Conservation (phyloP, 2,329 filamentous ascomycete genomes). For the Stylonectria norvegica region DNA sequence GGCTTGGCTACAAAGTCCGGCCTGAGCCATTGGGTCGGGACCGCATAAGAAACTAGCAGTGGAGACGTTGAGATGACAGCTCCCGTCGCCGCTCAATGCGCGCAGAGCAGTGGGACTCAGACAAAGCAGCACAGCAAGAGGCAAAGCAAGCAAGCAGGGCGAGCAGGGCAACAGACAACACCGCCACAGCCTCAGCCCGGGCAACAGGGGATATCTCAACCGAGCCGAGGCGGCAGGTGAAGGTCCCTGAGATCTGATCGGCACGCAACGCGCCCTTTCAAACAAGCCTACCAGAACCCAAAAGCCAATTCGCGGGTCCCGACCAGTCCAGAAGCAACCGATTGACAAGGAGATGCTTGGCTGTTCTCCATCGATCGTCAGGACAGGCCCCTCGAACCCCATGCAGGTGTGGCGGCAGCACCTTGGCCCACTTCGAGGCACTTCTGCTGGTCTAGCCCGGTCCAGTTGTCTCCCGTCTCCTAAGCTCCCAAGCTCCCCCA, state of each 20-base stretch:
- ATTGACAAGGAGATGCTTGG: constrained; percentile 2
- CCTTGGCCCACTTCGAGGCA: constrained; percentile 20
- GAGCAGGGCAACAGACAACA: too few species aligned
- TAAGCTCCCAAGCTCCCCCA: too few species aligned
- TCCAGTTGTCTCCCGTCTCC: constrained; percentile 15
- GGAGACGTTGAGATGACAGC: too few species aligned
- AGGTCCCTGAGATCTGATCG: constrained; percentile 31
- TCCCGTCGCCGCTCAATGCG: constrained; percentile 18
- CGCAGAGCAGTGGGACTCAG: neutral
- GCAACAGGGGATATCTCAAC: constrained; percentile 21
- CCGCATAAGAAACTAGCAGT: neutral
- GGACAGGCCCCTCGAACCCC: neutral
- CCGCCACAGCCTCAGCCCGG: too few species aligned
- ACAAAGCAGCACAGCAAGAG: too few species aligned
- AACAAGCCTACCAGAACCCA: constrained; percentile 7
- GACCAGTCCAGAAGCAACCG: too few species aligned
- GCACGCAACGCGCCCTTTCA: constrained; percentile 23
- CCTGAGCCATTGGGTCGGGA: constrained; percentile 9
- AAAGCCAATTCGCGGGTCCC: constrained; percentile 25
- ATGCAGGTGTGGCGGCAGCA: constrained; percentile 1
- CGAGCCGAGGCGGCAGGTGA: constrained; percentile 24
- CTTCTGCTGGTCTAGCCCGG: constrained; percentile 19
- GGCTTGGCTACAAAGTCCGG: neutral
- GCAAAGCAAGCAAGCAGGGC: too few species aligned
- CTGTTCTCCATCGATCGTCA: constrained; percentile 2